Base-by-base conservation (phyloP, 177 flowering plant species). In the Vitis hybrid region DNA sequence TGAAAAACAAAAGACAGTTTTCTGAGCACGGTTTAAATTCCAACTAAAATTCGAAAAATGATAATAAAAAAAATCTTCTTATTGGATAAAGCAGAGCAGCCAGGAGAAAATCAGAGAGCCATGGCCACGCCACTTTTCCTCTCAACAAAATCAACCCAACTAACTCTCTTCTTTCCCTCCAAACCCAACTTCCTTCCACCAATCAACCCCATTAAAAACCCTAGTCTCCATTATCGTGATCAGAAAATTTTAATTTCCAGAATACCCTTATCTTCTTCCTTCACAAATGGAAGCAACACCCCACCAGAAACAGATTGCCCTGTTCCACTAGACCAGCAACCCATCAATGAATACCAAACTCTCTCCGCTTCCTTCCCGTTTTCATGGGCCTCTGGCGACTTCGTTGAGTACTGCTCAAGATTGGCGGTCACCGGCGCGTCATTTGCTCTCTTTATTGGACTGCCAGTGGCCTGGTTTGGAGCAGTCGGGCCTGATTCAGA, bases 381-480 rank as follows among this genome's bases (percentile, higher is more conserved):
- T 75, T 87, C 91, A 0, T 92, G 97, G 99, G 99, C 97, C 6
- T 63, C 90, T 0, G 86, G 82, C 5, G 91, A 86, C 53, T 21
- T 84, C 1, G 77, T 78, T 10, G 85, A 81, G 64, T 91, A 79
- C 75, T 74, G 70, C 65, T 78, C 87, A 6, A 79, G 92, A 17
- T 69, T 95, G 55, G 41, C 83, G 57, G 79, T 72, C 41, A 77
- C 89, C 6, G 99, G 97, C 6, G 80, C 77, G 17, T 80, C 87
- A 17, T 91, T 95, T 58, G 82, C 85, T 1, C 76, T 91, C 32
- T 78, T 92, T 20, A 74, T 95, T 35, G 99, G 94, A 7, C 84
- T 91, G 14, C 99, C 99, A 7, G 93, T 95, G 4, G 84, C 96
- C 13, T 86, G 90, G 86, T 83, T 87, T 61, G 97, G 97, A 54